A percentile compares a stretch with the other conserved stretches of the same genome.
These are phyloP conservation scores for Phtheirospermum japonicum DNA, from an alignment of 257 asterid genomes.

Conservation along the genomic window DNA sequence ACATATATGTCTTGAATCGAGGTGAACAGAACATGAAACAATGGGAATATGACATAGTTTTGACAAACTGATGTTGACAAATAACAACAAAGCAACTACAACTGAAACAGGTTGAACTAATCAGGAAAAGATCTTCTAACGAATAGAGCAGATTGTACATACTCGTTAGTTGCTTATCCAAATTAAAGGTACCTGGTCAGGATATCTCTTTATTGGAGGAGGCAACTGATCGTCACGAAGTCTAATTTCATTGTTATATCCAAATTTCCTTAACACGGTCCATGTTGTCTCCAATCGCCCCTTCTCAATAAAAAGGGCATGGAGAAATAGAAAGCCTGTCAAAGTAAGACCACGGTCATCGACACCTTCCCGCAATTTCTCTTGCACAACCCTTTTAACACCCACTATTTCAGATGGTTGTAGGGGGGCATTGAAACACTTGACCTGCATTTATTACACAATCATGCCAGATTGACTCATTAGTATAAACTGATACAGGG, in stretches of 20 bases:
- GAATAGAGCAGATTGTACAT: background rate
- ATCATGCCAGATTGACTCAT: constrained; percentile 26
- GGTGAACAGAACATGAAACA: constrained; percentile 5
- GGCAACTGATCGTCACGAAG: constrained; percentile 85
- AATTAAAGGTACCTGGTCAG: constrained; percentile 69
- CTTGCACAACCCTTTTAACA: constrained; percentile 96
- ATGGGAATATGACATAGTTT: constrained; percentile 9
- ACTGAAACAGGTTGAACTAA: constrained; percentile 15
- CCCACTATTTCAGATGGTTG: constrained; percentile 93
- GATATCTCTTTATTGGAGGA: constrained; percentile 69
- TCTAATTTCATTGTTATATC: constrained; percentile 91
- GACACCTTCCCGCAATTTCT: constrained; percentile 85
- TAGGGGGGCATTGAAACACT: constrained; percentile 92
- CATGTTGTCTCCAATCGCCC: constrained; percentile 96
- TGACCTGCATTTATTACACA: constrained; percentile 51
- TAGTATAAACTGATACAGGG: constrained; percentile 14
- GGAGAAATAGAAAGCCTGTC: constrained; percentile 95
- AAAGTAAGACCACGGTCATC: constrained; percentile 88
- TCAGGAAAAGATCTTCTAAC: constrained; percentile 24
- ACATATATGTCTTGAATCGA: constrained; percentile 2
- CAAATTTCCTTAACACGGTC: constrained; percentile 96
- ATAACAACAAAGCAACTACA: constrained; percentile 11
- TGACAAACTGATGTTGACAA: constrained; percentile 5
- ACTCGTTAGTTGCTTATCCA: constrained; percentile 12
- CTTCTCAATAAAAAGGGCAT: constrained; percentile 92